Conservation (phyloP, 139 green algal species). For the Chlamydomonas eustigma region DNA sequence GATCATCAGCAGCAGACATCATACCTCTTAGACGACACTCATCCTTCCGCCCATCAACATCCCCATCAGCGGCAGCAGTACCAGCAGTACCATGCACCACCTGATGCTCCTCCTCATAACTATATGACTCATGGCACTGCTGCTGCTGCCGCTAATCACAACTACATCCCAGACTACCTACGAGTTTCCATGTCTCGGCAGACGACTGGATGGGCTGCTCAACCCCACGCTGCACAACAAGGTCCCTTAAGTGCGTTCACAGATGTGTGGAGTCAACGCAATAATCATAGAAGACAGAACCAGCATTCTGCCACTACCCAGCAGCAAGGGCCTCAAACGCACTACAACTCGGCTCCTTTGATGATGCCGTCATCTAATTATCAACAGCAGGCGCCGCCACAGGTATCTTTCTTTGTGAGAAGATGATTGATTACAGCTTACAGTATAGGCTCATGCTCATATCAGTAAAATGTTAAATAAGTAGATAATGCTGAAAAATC, state of each 20-base stretch:
- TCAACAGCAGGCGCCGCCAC: neutral
- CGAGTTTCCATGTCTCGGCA: neutral
- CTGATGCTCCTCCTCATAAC: too few species aligned
- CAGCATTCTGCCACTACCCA: neutral
- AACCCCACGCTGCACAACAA: constrained; percentile 1
- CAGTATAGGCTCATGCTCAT: neutral
- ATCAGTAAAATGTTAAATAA: too few species aligned
- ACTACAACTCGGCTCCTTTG: too few species aligned
- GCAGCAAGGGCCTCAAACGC: neutral
- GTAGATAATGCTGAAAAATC: too few species aligned
- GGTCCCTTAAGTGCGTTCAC: neutral
- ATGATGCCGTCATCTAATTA: too few species aligned
- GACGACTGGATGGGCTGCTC: constrained; percentile 3
- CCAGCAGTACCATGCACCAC: too few species aligned
- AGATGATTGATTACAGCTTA: neutral
- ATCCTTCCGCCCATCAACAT: too few species aligned
- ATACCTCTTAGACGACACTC: too few species aligned
- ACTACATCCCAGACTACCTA: constrained; percentile 4
- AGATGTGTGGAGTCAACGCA: neutral
- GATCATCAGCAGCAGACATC: too few species aligned
- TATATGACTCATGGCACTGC: too few species aligned
- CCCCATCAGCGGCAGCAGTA: too few species aligned
- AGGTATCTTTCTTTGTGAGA: neutral
- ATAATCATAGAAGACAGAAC: neutral
- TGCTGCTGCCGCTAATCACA: too few species aligned